A percentile compares a stretch with the other conserved stretches of the same genome.
phyloP scores from a whole-genome alignment of 2,329 filamentous ascomycete genomes.

The Fusarium longipes region DNA sequence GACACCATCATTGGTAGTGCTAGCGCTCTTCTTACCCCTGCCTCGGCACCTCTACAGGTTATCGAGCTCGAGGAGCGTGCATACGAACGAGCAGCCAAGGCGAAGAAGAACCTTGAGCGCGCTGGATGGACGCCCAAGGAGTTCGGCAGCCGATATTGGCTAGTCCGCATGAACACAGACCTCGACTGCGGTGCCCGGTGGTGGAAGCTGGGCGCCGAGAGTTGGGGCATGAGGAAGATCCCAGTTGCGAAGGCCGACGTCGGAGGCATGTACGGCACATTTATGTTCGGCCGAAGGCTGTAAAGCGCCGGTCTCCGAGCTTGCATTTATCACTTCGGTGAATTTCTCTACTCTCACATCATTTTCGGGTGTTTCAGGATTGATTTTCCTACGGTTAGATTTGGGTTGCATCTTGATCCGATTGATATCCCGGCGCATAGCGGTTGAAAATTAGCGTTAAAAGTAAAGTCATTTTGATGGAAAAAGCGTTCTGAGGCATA shows the following conservation, averaged over 20 bases:
- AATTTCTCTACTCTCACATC: constrained; percentile 45
- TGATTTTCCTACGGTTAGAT: constrained; percentile 17
- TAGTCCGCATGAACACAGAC: constrained; percentile 67
- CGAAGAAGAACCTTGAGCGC: constrained; percentile 67
- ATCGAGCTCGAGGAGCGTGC: constrained; percentile 79
- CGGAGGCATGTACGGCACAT: constrained; percentile 88
- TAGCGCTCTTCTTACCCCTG: constrained; percentile 67
- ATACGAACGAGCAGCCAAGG: constrained; percentile 72
- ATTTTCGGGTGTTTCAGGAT: constrained; percentile 25
- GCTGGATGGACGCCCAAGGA: constrained; percentile 79
- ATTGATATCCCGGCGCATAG: constrained; percentile 46
- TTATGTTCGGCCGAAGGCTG: constrained; percentile 71
- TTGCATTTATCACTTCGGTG: constrained; percentile 48
- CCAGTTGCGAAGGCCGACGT: constrained; percentile 93
- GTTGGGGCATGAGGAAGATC: constrained; percentile 90
- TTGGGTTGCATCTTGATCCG: constrained; percentile 41
- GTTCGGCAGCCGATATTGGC: constrained; percentile 72
- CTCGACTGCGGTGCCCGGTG: constrained; percentile 63
- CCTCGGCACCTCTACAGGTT: constrained; percentile 77
- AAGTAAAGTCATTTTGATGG: constrained; percentile 47
- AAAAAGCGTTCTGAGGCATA: constrained; percentile 41
- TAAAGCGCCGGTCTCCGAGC: constrained; percentile 52
- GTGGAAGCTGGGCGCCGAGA: constrained; percentile 88
- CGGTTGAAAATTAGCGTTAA: constrained; percentile 44
- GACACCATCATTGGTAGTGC: constrained; percentile 67